Evolutionary conservation across 305 asterid genomes (phyloP).

Genomic region (Ajuga reptans): DNA sequence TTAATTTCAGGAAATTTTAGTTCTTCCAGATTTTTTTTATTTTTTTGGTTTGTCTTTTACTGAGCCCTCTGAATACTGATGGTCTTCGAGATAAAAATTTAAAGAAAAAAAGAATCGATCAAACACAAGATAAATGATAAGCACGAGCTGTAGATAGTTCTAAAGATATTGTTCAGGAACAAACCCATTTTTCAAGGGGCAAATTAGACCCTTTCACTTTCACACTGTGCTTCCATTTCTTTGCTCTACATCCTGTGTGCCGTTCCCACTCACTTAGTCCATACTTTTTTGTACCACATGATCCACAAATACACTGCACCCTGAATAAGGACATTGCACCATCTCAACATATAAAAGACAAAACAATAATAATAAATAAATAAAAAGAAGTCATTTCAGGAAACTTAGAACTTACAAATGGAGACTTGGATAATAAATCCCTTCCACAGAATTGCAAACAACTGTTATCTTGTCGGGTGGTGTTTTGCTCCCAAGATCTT

Average conservation of each 20-base stretch:
- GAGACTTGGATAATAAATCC: constrained; percentile 58
- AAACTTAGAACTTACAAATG: constrained; percentile 56
- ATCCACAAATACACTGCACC: constrained; percentile 84
- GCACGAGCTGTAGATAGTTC: constrained; percentile 1
- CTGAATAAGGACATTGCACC: constrained; percentile 39
- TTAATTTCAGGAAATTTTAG: not conserved
- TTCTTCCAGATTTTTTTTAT: not conserved
- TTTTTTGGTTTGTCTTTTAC: not conserved
- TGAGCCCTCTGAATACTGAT: not conserved
- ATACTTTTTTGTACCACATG: constrained; percentile 65
- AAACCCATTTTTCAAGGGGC: constrained; percentile 84
- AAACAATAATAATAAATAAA: not conserved
- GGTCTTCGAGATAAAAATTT: not conserved
- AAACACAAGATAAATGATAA: not conserved
- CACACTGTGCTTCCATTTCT: constrained; percentile 94
- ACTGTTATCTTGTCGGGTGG: constrained; percentile 57
- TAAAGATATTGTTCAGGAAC: constrained; percentile 22
- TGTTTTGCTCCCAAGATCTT: constrained; percentile 32
- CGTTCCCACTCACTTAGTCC: constrained; percentile 89
- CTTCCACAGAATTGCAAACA: constrained; percentile 74
- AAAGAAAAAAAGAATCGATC: not conserved
- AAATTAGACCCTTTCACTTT: constrained; percentile 61
- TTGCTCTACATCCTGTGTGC: constrained; percentile 95
- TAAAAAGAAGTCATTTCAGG: not conserved
- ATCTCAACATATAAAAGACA: not conserved